Conservation (phyloP, 345 rosid genomes). For the Arabidopsis arenosa region DNA sequence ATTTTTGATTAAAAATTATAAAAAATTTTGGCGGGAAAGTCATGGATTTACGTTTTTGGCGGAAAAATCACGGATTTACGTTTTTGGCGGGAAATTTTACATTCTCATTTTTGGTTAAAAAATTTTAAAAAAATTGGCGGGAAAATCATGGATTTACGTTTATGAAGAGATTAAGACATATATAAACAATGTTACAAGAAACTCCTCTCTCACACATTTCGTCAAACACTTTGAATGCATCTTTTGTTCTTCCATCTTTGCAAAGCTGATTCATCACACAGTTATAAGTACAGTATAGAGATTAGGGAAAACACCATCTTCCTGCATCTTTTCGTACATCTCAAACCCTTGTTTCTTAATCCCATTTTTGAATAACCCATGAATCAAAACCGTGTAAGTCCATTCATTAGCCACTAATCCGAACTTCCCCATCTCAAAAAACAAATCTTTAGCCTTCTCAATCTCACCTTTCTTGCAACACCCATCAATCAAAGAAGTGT, state of each 20-base stretch:
- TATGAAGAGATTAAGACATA: too few species aligned
- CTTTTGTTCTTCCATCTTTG: conserved; percentile 49
- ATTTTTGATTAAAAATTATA: too few species aligned
- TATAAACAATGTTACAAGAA: conserved; percentile 52
- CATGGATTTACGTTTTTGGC: too few species aligned
- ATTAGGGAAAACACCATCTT: conserved; percentile 58
- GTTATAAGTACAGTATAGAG: conserved; percentile 57
- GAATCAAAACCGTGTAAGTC: conserved; percentile 73
- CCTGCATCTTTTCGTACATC: conserved; percentile 64
- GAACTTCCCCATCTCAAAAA: neutral
- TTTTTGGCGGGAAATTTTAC: too few species aligned
- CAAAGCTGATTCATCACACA: conserved; percentile 62
- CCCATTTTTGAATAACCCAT: conserved; percentile 72
- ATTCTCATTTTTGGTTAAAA: too few species aligned
- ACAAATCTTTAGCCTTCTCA: too few species aligned
- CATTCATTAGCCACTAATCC: conserved; percentile 74
- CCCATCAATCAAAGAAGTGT: too few species aligned
- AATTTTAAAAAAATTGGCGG: too few species aligned
- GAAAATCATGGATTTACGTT: too few species aligned
- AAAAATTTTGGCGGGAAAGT: too few species aligned
- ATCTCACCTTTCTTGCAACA: too few species aligned
- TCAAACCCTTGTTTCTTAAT: conserved; percentile 59
- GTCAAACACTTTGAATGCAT: conserved; percentile 66
- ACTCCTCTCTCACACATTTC: conserved; percentile 79
- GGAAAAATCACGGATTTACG: too few species aligned